Conservation (phyloP, 2,329 filamentous ascomycete species). For the Chrysoporthe cubensis region DNA sequence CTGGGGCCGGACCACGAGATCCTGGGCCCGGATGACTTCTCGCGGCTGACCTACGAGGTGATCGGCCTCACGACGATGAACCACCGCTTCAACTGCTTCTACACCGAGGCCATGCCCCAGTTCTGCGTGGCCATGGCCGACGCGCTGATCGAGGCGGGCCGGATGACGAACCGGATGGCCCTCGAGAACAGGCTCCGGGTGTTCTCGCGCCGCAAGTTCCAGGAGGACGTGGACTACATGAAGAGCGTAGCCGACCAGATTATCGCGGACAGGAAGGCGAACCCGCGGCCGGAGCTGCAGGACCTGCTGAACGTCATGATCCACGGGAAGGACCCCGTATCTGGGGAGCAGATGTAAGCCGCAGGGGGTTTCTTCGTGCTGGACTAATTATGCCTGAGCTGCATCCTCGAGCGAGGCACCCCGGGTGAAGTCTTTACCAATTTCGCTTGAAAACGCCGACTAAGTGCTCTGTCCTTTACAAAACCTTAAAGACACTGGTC, state of each 20-base stretch:
- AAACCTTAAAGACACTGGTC: background rate
- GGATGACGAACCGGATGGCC: slow-evolving; percentile 22
- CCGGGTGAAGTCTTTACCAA: too few relatives aligned
- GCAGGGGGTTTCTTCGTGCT: background rate
- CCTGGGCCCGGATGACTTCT: slow-evolving; percentile 28
- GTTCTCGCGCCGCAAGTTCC: slow-evolving; percentile 26
- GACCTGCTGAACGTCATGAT: slow-evolving; percentile 31
- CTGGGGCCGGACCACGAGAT: slow-evolving; percentile 30
- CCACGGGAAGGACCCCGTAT: slow-evolving; percentile 29
- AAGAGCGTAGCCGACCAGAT: slow-evolving; percentile 28
- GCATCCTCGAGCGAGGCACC: too few relatives aligned
- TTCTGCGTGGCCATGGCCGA: slow-evolving; percentile 29
- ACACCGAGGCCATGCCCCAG: slow-evolving; percentile 26
- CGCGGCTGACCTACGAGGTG: slow-evolving; percentile 30
- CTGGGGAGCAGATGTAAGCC: slow-evolving; percentile 28
- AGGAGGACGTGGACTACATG: slow-evolving; percentile 28
- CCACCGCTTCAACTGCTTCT: slow-evolving; percentile 32
- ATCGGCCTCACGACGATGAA: slow-evolving; percentile 31
- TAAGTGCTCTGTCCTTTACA: background rate
- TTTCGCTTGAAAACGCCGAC: too few relatives aligned
- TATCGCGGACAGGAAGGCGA: slow-evolving; percentile 28
- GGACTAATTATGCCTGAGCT: too few relatives aligned
- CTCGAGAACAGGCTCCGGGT: slow-evolving; percentile 27
- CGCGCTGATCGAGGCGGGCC: slow-evolving; percentile 30
- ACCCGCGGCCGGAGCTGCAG: slow-evolving; percentile 30